Percentiles rank a stretch among this genome's conserved stretches.
These are phyloP conservation scores for Lasiodiplodia citricola DNA, from an alignment of 2,329 filamentous ascomycete genomes.

Conservation along the genomic window DNA sequence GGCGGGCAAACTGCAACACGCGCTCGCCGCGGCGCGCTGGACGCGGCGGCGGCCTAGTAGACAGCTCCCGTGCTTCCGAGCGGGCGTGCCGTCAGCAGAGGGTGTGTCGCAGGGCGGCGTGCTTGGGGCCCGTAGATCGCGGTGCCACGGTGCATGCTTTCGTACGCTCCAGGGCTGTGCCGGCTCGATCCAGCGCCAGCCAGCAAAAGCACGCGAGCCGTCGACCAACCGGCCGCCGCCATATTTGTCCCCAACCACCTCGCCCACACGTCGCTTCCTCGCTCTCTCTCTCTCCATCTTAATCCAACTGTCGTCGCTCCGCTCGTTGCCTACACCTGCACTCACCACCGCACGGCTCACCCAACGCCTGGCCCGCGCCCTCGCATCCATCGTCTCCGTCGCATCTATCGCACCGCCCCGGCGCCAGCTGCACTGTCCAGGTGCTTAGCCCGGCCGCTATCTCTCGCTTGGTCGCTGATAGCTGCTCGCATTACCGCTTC, in stretches of 20 bases:
- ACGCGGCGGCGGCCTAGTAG: background rate
- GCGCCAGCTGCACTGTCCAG: constrained; percentile 21
- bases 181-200: constrained; percentile 17
- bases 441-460: constrained; percentile 20
- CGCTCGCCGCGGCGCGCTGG: constrained; percentile 5
- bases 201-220: constrained; percentile 17
- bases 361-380: background rate
- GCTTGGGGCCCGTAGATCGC: constrained; percentile 13
- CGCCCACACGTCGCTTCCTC: background rate
- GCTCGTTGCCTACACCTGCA: constrained; percentile 6
- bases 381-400: background rate
- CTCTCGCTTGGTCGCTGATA: constrained; percentile 22
- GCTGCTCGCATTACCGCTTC: constrained; percentile 20
- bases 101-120: constrained; percentile 10
- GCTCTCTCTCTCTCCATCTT: background rate
- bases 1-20: background rate
- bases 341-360: background rate
- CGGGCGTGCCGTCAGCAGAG: constrained; percentile 19
- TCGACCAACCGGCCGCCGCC: constrained; percentile 15
- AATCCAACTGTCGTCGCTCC: background rate
- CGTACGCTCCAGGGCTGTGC: constrained; percentile 13
- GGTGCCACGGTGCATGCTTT: constrained; percentile 5
- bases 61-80: constrained; percentile 5
- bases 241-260: constrained; percentile 23
- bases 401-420: constrained; percentile 6